Percentiles rank a stretch among this genome's conserved stretches.
Conservation (phyloP, 129 eudicot genomes). For the Ambrosia artemisiifolia region DNA sequence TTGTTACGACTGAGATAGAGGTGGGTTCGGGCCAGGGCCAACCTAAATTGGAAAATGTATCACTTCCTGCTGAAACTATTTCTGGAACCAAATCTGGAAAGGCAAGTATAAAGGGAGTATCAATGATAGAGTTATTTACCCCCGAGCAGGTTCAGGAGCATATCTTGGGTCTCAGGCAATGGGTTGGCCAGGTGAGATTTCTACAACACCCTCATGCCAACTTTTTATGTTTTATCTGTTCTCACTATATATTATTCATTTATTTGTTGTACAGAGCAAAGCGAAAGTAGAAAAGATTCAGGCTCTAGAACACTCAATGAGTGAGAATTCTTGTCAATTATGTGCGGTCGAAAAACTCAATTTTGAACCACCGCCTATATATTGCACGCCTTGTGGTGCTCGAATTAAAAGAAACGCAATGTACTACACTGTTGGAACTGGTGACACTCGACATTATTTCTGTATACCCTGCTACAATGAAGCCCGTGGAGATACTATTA, state of each 20-base stretch:
- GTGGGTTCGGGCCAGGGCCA: constrained; percentile 25
- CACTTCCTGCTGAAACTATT: constrained; percentile 44
- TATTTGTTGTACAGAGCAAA: constrained; percentile 60
- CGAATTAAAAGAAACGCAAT: constrained; percentile 91
- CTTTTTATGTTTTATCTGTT: not conserved
- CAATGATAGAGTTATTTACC: constrained; percentile 85
- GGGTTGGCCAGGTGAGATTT: constrained; percentile 94
- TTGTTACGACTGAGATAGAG: constrained; percentile 54
- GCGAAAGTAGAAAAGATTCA: constrained; percentile 95
- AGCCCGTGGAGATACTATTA: constrained; percentile 81
- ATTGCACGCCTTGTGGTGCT: constrained; percentile 89
- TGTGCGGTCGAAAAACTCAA: constrained; percentile 92
- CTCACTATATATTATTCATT: not conserved
- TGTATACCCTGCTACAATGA: constrained; percentile 85
- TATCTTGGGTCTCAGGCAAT: constrained; percentile 83
- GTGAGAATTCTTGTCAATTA: constrained; percentile 92
- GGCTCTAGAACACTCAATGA: constrained; percentile 86
- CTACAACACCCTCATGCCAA: not conserved
- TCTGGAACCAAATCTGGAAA: constrained; percentile 77
- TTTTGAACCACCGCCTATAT: constrained; percentile 95
- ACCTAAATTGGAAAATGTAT: constrained; percentile 40
- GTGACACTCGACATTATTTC: constrained; percentile 80
- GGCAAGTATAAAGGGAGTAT: constrained; percentile 86
- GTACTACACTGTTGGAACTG: constrained; percentile 83
- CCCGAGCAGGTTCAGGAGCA: constrained; percentile 93